A percentile compares a stretch with the other conserved stretches of the same genome.
Conservation (phyloP, 176 grass and related monocot genomes). For the Miscanthus lutarioriparius region DNA sequence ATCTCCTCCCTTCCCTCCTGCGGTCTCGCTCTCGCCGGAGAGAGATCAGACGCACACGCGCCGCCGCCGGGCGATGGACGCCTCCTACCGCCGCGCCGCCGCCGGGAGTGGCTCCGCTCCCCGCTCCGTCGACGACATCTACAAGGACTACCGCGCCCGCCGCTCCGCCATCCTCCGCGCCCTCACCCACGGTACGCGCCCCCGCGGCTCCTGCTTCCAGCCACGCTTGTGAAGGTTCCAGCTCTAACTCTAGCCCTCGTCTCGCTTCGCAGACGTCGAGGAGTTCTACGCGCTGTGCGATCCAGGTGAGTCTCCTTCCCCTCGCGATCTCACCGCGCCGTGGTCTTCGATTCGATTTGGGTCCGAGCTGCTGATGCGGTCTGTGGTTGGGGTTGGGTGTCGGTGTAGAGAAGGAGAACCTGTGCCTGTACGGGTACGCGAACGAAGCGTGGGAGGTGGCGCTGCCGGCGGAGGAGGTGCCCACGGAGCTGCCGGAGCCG, state of each 20-base stretch:
- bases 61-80: conserved; percentile 39
- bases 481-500: conserved; percentile 77
- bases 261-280: conserved; percentile 58
- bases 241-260: neutral
- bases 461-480: conserved; percentile 82
- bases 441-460: conserved; percentile 71
- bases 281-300: conserved; percentile 74
- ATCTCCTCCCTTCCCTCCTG: neutral
- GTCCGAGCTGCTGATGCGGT: neutral
- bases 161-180: conserved; percentile 69
- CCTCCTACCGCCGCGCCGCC: conserved; percentile 38
- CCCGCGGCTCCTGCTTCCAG: neutral
- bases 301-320: conserved; percentile 53
- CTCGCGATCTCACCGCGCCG: neutral
- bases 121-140: conserved; percentile 65
- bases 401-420: conserved; percentile 63
- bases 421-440: conserved; percentile 72
- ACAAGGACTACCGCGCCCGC: conserved; percentile 61
- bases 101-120: conserved; percentile 35
- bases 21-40: conserved; percentile 37
- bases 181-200: conserved; percentile 54
- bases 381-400: neutral
- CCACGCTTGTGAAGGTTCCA: neutral
- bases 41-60: conserved; percentile 42
- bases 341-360: conserved; percentile 13